Evolutionary conservation across 2,329 filamentous ascomycete genomes (phyloP).

Genomic region (Ophiostoma sp.): DNA sequence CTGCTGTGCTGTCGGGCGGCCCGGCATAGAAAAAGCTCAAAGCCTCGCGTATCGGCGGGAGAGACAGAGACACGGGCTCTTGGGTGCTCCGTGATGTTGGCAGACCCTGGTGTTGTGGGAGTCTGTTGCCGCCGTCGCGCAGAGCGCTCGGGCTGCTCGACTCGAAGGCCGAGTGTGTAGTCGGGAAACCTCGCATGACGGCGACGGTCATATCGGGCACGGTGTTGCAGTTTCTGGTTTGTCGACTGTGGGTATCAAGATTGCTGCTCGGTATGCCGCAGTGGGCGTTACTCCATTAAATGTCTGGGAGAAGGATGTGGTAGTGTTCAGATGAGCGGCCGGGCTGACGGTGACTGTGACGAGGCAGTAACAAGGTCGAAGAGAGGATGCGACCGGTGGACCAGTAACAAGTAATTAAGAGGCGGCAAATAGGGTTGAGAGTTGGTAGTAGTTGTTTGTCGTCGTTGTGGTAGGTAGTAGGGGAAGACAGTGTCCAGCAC

Average conservation of each 20-base stretch:
- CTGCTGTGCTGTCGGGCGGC: neutral
- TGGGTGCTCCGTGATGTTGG: neutral
- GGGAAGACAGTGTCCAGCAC: conserved; percentile 13
- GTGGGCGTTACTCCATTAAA: neutral
- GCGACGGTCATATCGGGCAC: conserved; percentile 5
- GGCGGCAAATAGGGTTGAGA: neutral
- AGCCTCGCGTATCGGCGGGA: neutral
- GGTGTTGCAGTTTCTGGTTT: neutral
- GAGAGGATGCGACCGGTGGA: neutral
- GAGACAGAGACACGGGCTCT: neutral
- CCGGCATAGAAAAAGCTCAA: conserved; percentile 3
- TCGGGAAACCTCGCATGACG: neutral
- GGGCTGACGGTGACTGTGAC: neutral
- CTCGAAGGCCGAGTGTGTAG: neutral
- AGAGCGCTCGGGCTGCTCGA: neutral
- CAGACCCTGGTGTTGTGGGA: neutral
- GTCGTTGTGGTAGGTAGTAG: neutral
- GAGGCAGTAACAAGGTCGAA: neutral
- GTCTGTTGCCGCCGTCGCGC: neutral
- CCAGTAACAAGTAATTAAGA: neutral
- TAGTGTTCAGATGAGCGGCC: neutral
- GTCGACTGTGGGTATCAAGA: neutral
- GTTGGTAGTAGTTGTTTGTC: neutral
- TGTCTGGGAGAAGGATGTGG: neutral
- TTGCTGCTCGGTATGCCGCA: neutral